These are phyloP conservation scores for Pseudognaphalium luteoalbum DNA, from an alignment of 129 eudicot species.

Conservation along the genomic window DNA sequence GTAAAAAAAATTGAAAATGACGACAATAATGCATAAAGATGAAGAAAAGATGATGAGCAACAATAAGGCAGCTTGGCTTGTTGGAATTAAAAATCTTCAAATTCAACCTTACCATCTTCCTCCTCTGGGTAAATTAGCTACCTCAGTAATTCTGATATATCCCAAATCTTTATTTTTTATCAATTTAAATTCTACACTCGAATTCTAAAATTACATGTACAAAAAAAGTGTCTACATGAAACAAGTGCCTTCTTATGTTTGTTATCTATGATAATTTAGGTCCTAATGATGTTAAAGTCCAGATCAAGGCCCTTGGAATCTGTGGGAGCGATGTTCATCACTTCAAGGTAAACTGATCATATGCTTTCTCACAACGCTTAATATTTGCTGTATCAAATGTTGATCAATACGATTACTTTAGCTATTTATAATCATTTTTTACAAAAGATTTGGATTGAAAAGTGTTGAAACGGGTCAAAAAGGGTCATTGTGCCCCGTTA, in stretches of 20 bases:
- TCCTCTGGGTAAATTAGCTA: conserved; percentile 36
- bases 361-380: not conserved
- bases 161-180: not conserved
- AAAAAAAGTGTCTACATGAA: not conserved
- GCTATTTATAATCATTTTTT: not conserved
- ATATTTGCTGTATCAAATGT: not conserved
- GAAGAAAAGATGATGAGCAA: conserved; percentile 33
- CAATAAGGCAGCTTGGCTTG: conserved; percentile 56
- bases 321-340: conserved; percentile 69
- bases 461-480: too few relatives aligned
- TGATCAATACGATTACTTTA: not conserved
- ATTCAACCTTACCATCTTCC: conserved; percentile 51
- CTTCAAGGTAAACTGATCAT: conserved; percentile 33
- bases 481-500: too few relatives aligned
- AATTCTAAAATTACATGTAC: not conserved
- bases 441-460: too few relatives aligned
- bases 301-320: conserved; percentile 61
- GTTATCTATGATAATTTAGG: conserved; percentile 22
- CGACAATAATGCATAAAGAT: conserved; percentile 14
- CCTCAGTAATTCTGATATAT: too few relatives aligned
- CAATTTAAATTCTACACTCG: not conserved
- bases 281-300: conserved; percentile 47
- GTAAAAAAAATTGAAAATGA: not conserved
- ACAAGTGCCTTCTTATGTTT: not conserved
- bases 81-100: conserved; percentile 47